These are phyloP conservation scores for Backusella mclennaniae DNA, from an alignment of 192 early-diverging fungal species.

Conservation along the genomic window DNA sequence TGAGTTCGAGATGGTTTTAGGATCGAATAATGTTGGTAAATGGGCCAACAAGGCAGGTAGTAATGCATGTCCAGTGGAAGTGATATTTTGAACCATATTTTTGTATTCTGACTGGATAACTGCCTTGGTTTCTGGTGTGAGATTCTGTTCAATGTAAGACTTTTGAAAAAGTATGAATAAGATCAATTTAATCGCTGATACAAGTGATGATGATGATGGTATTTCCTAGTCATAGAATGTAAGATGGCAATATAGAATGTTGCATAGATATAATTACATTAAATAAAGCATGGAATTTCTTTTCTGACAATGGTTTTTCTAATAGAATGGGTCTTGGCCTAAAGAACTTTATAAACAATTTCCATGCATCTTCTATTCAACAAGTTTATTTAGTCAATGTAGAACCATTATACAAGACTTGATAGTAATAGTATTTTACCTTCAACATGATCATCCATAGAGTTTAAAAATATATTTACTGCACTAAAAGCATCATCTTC, in stretches of 20 bases:
- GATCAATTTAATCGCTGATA: neutral
- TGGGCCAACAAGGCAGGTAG: neutral
- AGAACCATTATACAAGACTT: neutral
- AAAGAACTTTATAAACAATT: neutral
- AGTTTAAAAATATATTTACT: neutral
- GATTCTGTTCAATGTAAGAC: neutral
- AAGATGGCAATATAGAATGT: neutral
- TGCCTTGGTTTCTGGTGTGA: neutral
- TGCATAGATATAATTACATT: neutral
- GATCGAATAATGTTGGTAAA: neutral
- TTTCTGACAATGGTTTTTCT: neutral
- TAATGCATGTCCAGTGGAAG: neutral
- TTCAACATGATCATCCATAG: neutral
- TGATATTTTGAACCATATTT: neutral
- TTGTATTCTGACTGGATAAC: neutral
- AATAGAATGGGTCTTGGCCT: neutral
- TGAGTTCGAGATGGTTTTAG: neutral
- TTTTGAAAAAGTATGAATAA: neutral
- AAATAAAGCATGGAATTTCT: neutral
- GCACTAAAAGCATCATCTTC: neutral
- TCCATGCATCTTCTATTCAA: neutral
- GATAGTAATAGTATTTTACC: neutral
- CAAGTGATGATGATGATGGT: neutral
- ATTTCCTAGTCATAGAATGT: neutral
- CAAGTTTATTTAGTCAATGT: neutral